Conservation (phyloP, 371 early-diverging fungal species). For the Mortierella sp. region DNA sequence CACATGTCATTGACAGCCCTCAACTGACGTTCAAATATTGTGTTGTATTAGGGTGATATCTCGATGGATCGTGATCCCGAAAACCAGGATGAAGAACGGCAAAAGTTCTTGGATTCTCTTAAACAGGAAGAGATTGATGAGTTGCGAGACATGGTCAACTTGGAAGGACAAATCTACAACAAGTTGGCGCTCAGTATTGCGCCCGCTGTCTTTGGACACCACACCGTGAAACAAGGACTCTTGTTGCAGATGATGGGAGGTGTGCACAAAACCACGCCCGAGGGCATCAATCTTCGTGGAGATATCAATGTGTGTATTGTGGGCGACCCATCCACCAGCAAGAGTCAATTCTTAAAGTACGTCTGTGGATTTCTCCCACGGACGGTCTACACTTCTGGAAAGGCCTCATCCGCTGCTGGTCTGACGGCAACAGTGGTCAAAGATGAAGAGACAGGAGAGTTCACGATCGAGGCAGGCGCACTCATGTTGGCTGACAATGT, state of each 20-base stretch:
- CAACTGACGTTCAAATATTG: neutral
- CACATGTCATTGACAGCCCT: too few species aligned
- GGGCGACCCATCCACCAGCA: conserved; percentile 99
- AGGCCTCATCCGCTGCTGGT: conserved; percentile 99
- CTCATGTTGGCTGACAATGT: conserved; percentile 99
- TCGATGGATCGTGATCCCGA: conserved; percentile 52
- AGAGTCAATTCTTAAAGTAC: conserved; percentile 97
- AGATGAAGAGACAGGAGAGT: conserved; percentile 99
- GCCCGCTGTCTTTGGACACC: conserved; percentile 97
- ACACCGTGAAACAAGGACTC: conserved; percentile 97
- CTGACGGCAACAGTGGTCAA: conserved; percentile 98
- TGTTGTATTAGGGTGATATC: conserved; percentile 16
- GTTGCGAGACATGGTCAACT: conserved; percentile 76
- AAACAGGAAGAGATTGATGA: conserved; percentile 82
- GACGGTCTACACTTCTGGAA: conserved; percentile 98
- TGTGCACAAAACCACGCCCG: conserved; percentile 93
- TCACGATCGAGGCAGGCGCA: conserved; percentile 99
- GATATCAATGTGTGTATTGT: conserved; percentile 99
- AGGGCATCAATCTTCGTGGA: conserved; percentile 96
- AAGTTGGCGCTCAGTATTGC: conserved; percentile 90
- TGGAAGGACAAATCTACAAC: conserved; percentile 69
- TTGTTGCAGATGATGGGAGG: conserved; percentile 97
- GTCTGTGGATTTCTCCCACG: conserved; percentile 91
- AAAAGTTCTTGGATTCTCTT: conserved; percentile 69
- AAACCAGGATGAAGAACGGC: conserved; percentile 67